A percentile compares a stretch with the other conserved stretches of the same genome.
Evolutionary conservation across 139 green algal genomes (phyloP).

Genomic region (Micractinium conductrix): DNA sequence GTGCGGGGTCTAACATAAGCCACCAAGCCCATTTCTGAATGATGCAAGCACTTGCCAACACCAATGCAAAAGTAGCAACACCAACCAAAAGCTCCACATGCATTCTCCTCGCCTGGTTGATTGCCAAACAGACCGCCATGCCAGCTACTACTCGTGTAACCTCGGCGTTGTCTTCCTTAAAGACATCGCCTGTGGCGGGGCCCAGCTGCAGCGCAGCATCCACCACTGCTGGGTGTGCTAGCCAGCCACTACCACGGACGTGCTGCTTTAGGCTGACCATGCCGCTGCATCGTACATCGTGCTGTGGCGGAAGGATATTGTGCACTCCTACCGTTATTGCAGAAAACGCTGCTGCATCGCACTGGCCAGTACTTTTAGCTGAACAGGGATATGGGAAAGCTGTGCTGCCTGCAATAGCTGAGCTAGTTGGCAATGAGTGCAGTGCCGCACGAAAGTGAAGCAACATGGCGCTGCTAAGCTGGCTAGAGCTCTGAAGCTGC

Average conservation of each 20-base stretch:
- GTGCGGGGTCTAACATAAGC: no score
- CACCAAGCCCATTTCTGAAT: background rate
- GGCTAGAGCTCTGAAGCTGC: background rate
- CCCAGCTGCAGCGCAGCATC: conserved; percentile 55
- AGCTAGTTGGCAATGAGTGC: no score
- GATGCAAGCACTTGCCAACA: background rate
- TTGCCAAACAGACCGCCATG: background rate
- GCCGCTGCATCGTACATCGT: background rate
- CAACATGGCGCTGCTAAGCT: no score
- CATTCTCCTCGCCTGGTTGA: background rate
- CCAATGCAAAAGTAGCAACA: background rate
- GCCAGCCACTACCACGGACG: background rate
- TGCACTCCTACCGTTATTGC: no score
- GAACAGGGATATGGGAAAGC: no score
- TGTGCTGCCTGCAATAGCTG: no score
- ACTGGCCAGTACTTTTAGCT: background rate
- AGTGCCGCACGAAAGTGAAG: background rate
- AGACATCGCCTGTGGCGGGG: conserved; percentile 28
- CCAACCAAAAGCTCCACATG: background rate
- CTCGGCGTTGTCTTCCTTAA: conserved; percentile 3
- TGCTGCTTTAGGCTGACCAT: background rate
- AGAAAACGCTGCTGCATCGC: background rate
- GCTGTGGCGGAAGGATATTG: no score
- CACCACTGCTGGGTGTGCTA: conserved; percentile 39
- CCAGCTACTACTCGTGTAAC: conserved; percentile 36